Conservation (phyloP, 352 stramenopile species). For the Globisporangium abappressorium region DNA sequence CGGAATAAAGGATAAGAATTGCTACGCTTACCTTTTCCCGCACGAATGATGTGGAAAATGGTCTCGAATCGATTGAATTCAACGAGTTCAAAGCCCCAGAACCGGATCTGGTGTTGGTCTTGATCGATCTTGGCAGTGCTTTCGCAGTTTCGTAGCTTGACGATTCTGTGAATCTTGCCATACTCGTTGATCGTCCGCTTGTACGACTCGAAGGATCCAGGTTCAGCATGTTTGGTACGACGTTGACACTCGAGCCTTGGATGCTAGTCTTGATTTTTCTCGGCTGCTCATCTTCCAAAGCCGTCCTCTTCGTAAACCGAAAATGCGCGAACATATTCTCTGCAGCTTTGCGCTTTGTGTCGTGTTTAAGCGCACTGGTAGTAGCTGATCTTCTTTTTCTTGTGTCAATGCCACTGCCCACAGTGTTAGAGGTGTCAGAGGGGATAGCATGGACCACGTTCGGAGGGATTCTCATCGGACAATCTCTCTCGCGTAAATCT, state of each 20-base stretch:
- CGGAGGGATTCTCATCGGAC: not conserved
- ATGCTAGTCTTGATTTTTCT: not conserved
- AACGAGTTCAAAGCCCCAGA: not conserved
- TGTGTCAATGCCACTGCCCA: not conserved
- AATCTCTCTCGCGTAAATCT: not conserved
- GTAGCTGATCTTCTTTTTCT: not conserved
- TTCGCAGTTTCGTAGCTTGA: not conserved
- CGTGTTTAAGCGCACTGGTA: not conserved
- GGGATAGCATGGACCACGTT: not conserved
- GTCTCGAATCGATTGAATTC: constrained; percentile 10
- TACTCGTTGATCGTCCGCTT: not conserved
- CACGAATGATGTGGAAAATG: constrained; percentile 21
- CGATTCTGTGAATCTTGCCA: not conserved
- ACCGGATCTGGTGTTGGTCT: not conserved
- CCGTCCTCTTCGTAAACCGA: constrained; percentile 11
- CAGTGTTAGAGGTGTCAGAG: not conserved
- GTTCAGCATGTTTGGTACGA: not conserved
- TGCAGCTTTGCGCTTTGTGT: constrained; percentile 9
- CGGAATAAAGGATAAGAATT: not conserved
- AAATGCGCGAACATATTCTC: constrained; percentile 18
- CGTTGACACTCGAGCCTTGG: not conserved
- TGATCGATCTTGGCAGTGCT: not conserved
- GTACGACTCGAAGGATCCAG: not conserved
- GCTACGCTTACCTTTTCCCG: constrained; percentile 17
- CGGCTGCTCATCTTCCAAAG: not conserved